These are phyloP conservation scores for Phytopythium boreale DNA, from an alignment of 352 stramenopile species.

Conservation along the genomic window DNA sequence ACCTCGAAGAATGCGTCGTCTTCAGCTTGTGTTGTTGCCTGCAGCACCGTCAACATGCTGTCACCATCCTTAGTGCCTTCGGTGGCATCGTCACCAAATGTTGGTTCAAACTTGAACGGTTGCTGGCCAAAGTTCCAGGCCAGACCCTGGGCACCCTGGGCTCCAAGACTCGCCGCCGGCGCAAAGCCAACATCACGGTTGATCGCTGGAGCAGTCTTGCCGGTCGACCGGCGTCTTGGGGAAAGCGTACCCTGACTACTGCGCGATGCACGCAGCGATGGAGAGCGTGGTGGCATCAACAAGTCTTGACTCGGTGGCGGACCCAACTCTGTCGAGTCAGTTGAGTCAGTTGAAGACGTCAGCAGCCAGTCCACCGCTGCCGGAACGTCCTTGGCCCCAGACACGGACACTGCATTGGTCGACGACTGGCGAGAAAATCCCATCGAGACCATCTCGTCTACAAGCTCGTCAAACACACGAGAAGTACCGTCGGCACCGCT, in stretches of 20 bases:
- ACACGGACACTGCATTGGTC: constrained; percentile 31
- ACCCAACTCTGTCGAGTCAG: background rate
- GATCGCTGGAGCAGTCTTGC: background rate
- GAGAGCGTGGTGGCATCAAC: background rate
- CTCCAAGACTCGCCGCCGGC: constrained; percentile 40
- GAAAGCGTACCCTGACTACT: background rate
- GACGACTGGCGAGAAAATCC: constrained; percentile 40
- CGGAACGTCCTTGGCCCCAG: constrained; percentile 17
- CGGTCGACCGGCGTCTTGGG: background rate
- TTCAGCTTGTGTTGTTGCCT: constrained; percentile 21
- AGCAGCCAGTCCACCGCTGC: constrained; percentile 45
- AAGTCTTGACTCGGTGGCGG: constrained; percentile 1
- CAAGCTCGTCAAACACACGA: constrained; percentile 38
- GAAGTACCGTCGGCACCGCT: background rate
- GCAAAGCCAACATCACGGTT: constrained; percentile 6
- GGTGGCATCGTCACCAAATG: background rate
- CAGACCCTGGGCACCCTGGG: constrained; percentile 54
- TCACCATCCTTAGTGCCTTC: background rate
- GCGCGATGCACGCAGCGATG: background rate
- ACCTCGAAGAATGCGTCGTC: constrained; percentile 50
- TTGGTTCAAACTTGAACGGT: constrained; percentile 47
- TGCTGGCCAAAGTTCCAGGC: constrained; percentile 73
- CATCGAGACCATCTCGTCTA: constrained; percentile 51
- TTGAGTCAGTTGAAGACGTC: constrained; percentile 4
- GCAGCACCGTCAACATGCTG: constrained; percentile 30